Evolutionary conservation across 1,284 basidiomycete genomes (phyloP).

Genomic region (Trametes pubescens): DNA sequence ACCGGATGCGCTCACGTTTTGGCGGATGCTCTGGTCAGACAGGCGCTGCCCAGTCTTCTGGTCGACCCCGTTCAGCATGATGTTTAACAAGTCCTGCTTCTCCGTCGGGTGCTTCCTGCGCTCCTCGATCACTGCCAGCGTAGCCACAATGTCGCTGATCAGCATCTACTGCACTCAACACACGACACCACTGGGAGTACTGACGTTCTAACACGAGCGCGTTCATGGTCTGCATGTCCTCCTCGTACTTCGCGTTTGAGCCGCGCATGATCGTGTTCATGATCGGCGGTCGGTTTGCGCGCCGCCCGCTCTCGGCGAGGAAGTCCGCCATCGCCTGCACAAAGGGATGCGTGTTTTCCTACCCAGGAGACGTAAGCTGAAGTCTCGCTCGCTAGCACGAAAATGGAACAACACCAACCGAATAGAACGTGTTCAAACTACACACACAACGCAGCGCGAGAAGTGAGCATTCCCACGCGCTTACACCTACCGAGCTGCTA

Average conservation of each 20-base stretch:
- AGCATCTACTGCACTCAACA: neutral
- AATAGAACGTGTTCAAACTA: constrained; percentile 53
- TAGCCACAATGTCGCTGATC: neutral
- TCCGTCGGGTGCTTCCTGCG: constrained; percentile 48
- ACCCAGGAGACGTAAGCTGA: constrained; percentile 5
- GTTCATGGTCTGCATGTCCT: constrained; percentile 50
- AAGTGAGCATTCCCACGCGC: neutral
- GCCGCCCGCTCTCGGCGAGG: constrained; percentile 48
- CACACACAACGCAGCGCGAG: neutral
- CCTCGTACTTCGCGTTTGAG: constrained; percentile 50
- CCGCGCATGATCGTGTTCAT: constrained; percentile 47
- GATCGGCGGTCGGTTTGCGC: constrained; percentile 47
- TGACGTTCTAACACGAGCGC: constrained; percentile 50
- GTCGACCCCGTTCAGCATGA: constrained; percentile 57
- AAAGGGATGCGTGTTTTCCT: constrained; percentile 51
- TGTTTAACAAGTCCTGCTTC: constrained; percentile 55
- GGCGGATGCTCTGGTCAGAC: constrained; percentile 53
- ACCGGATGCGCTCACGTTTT: constrained; percentile 46
- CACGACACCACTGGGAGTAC: constrained; percentile 21
- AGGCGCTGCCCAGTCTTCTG: constrained; percentile 55
- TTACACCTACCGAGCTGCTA: neutral
- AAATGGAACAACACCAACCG: constrained; percentile 26
- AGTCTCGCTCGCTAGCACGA: neutral
- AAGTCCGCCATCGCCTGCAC: constrained; percentile 53
- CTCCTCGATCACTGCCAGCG: constrained; percentile 48